These are phyloP conservation scores for Pistacia vera DNA, from an alignment of 345 rosid genomes.

Conservation along the genomic window DNA sequence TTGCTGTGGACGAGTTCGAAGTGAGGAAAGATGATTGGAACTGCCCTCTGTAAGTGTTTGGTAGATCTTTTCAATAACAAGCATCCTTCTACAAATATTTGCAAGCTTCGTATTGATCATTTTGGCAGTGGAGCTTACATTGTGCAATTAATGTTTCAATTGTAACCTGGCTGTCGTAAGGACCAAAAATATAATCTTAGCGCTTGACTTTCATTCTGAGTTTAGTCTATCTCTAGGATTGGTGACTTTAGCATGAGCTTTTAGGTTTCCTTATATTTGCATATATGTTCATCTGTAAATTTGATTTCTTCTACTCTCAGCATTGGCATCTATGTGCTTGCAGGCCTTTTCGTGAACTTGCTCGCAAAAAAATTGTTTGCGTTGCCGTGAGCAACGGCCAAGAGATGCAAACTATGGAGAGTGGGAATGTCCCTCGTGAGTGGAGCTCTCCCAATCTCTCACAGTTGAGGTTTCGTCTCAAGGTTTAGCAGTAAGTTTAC, in stretches of 20 bases:
- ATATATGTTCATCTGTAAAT: constrained; percentile 7
- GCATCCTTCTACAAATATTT: background rate
- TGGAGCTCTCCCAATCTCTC: constrained; percentile 7
- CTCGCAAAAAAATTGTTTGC: constrained; percentile 75
- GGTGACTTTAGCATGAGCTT: background rate
- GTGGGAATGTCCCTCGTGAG: constrained; percentile 95
- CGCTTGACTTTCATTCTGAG: background rate
- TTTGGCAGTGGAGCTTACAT: background rate
- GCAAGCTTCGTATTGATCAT: constrained; percentile 1
- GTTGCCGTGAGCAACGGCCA: constrained; percentile 64
- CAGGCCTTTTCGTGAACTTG: constrained; percentile 90
- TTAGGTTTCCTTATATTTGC: background rate
- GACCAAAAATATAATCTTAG: background rate
- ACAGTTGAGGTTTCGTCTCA: background rate
- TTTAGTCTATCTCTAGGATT: background rate
- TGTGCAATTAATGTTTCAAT: background rate
- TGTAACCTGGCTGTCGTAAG: background rate
- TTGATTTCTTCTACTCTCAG: background rate
- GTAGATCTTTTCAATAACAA: background rate
- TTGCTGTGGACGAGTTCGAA: constrained; percentile 37
- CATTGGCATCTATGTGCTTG: constrained; percentile 21
- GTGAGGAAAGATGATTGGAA: constrained; percentile 89
- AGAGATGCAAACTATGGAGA: constrained; percentile 72
- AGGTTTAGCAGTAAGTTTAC: background rate
- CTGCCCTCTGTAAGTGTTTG: constrained; percentile 58